These are phyloP conservation scores for Solanum rostratum DNA, from an alignment of 257 asterid species.

Conservation along the genomic window DNA sequence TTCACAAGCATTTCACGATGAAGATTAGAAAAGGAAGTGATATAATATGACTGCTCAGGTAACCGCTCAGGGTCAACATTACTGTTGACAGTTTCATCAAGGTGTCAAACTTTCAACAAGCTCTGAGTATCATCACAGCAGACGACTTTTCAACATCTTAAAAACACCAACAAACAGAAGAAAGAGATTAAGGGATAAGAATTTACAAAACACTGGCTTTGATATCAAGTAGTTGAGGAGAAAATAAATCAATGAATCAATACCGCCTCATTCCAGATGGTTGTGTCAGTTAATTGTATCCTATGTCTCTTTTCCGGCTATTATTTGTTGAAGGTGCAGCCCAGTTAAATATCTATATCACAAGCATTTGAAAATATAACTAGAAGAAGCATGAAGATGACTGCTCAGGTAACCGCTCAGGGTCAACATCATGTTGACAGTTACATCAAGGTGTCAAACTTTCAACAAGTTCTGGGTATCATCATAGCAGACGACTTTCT, in stretches of 20 bases:
- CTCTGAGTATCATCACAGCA: background rate
- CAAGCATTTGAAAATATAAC: background rate
- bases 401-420: conserved; percentile 31
- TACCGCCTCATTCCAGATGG: background rate
- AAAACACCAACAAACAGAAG: background rate
- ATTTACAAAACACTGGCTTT: background rate
- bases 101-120: background rate
- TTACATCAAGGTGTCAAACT: conserved; percentile 3
- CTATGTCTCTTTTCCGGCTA: background rate
- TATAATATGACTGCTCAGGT: background rate
- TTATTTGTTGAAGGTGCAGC: background rate
- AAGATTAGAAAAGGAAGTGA: background rate
- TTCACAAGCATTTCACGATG: background rate
- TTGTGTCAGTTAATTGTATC: background rate
- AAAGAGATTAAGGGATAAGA: background rate
- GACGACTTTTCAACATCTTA: background rate
- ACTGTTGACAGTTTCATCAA: background rate
- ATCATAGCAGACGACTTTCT: conserved; percentile 5
- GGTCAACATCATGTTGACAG: conserved; percentile 8
- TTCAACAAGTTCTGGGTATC: conserved; percentile 2
- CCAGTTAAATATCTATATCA: background rate
- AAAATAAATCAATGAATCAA: background rate
- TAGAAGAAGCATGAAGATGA: background rate
- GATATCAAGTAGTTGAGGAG: background rate
- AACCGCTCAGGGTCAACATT: background rate